phyloP scores from a whole-genome alignment of 2,329 filamentous ascomycete genomes.

The Sporothrix pseudoabietina region DNA sequence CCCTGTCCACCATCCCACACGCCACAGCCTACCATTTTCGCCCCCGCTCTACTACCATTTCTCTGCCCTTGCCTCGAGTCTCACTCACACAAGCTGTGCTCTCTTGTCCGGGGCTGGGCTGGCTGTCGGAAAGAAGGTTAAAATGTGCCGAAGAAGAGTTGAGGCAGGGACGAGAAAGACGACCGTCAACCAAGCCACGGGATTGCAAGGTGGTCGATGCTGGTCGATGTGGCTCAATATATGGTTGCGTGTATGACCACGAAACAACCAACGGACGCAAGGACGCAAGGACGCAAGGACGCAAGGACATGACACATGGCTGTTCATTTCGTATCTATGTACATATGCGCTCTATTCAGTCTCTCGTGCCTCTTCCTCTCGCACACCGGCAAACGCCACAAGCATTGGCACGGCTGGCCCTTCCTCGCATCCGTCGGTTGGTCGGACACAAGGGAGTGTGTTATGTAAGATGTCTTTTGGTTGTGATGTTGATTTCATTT shows the following conservation, averaged over 20 bases:
- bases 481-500: neutral
- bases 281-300: neutral
- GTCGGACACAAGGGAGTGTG: neutral
- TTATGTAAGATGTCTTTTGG: neutral
- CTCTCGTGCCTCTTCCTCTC: neutral
- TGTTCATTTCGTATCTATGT: neutral
- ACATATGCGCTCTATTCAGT: neutral
- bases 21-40: neutral
- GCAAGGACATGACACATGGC: neutral
- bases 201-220: conserved; percentile 5
- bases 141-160: conserved; percentile 4
- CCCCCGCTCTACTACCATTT: neutral
- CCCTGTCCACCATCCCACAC: neutral
- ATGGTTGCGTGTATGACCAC: neutral
- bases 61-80: neutral
- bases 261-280: conserved; percentile 8
- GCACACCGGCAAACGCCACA: neutral
- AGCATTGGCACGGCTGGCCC: neutral
- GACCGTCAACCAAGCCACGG: neutral
- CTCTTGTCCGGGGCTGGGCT: neutral
- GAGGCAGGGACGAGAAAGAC: neutral
- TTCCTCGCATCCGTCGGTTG: conserved; percentile 9
- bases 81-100: too few species aligned
- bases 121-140: conserved; percentile 20
- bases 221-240: neutral